Base-by-base conservation (phyloP, 1,139 yeast species). In the Meyerozyma sp. region DNA sequence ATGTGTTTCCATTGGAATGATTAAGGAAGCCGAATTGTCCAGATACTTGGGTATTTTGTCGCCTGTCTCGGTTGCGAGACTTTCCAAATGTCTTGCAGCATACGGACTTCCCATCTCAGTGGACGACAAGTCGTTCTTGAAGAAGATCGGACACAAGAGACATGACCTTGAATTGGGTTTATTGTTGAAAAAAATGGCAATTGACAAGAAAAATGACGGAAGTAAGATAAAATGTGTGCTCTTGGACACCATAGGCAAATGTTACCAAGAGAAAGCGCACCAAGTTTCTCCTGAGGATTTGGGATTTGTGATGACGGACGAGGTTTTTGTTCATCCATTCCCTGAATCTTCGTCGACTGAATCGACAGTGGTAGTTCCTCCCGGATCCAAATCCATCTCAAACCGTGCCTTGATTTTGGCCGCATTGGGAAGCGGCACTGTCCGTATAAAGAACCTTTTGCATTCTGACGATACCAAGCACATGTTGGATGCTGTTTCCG, bases 401-500 rank as follows among this genome's bases (percentile, higher is more conserved):
- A 93, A 93, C 62, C 81, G 99, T 61, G 98, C 98, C 8, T 75
- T 93, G 51, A 81, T 93, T 18, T 72, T 93, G 51, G 98, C 98
- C 39, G 95, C 98, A 23, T 75, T 93, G 49, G 96, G 96, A 49
- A 68, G 76, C 43, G 98, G 98, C 36, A 78, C 83, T 30, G 91
- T 95, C 57, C 79, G 77, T 55, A 81, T 93, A 54, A 84, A 83
- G 52, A 93, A 93, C 64, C 70, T 93, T 57, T 77, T 93, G 46
- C 98, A 93, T 59, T 91, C 93, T 3, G 99, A 93, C 59, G 99
- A 93, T 60, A 93, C 98, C 13, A 90, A 86, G 53, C 93, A 88
- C 58, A 93, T 93, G 99, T 75, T 93, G 54, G 80, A 82, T 41
- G 98, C 99, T 3, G 86, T 94, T 44, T 66, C 83, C 30, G 72